Percentiles rank a stretch among this genome's conserved stretches.
phyloP scores from a whole-genome alignment of 2,329 filamentous ascomycete species.

The Hirsutella rhossiliensis region DNA sequence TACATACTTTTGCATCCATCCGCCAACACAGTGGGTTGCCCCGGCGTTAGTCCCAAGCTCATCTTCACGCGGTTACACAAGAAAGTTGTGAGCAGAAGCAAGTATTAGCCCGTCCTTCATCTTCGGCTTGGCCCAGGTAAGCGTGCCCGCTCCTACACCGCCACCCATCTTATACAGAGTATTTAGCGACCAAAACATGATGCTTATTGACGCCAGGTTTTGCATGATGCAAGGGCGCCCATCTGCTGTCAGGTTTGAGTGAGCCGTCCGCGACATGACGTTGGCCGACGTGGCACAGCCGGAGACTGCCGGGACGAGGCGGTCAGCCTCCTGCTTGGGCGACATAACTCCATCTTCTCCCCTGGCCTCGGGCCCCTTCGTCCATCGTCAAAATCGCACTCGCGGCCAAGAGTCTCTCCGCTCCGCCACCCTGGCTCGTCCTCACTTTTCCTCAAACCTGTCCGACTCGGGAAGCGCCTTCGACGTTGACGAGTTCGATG shows the following conservation, averaged over 20 bases:
- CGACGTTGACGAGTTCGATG: constrained; percentile 4
- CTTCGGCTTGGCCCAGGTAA: neutral
- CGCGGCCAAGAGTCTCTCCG: neutral
- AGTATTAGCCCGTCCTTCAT: neutral
- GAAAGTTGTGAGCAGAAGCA: neutral
- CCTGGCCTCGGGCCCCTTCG: constrained; percentile 1
- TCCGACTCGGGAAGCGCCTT: neutral
- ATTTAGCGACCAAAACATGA: neutral
- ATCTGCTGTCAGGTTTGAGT: neutral
- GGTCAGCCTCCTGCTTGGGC: constrained; percentile 7
- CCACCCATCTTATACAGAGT: neutral
- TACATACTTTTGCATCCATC: neutral
- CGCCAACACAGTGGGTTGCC: neutral
- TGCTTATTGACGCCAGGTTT: neutral
- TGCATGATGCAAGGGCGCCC: neutral
- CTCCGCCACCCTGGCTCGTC: neutral
- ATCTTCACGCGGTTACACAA: neutral
- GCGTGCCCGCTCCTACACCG: neutral
- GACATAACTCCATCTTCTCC: constrained; percentile 9
- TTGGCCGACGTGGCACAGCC: neutral
- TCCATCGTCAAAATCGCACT: constrained; percentile 4
- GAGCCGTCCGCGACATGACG: neutral
- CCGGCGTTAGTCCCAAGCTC: neutral
- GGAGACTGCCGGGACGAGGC: neutral
- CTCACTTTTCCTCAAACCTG: neutral